Evolutionary conservation across 208 protist genomes (phyloP).

Genomic region (Vickermania ingenoplastis): DNA sequence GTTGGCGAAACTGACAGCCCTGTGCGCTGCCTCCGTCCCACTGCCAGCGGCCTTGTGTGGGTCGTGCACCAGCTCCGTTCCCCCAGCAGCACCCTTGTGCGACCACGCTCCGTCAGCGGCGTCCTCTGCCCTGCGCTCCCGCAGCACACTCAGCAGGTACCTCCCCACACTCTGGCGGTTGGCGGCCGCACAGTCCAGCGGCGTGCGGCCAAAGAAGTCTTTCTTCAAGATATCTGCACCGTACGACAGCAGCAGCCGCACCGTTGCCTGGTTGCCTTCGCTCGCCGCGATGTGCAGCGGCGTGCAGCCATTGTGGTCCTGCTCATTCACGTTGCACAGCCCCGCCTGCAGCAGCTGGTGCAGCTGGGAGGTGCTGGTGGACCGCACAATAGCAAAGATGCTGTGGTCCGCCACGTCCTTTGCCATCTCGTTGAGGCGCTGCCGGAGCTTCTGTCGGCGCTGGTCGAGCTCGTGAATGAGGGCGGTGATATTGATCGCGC

Average conservation of each 20-base stretch:
- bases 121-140: conserved; percentile 12
- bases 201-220: conserved; percentile 66
- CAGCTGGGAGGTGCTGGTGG: conserved; percentile 67
- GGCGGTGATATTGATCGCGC: conserved; percentile 26
- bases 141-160: conserved; percentile 50
- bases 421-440: conserved; percentile 37
- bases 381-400: conserved; percentile 75
- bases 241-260: conserved; percentile 72
- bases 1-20: background rate
- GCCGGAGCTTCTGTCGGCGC: conserved; percentile 40
- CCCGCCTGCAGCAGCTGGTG: conserved; percentile 61
- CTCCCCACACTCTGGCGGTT: conserved; percentile 74
- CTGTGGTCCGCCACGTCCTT: conserved; percentile 48
- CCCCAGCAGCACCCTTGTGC: background rate
- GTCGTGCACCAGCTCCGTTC: background rate
- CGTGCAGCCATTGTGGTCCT: conserved; percentile 85
- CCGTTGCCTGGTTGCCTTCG: conserved; percentile 70
- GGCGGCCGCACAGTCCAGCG: conserved; percentile 71
- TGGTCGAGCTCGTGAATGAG: conserved; percentile 62
- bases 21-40: background rate
- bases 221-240: conserved; percentile 61
- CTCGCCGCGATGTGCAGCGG: conserved; percentile 75
- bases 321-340: conserved; percentile 58
- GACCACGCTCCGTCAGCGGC: background rate
- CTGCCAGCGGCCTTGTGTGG: background rate